phyloP scores from a whole-genome alignment of 1,139 yeast genomes.

The Blastobotrys petasosporus region DNA sequence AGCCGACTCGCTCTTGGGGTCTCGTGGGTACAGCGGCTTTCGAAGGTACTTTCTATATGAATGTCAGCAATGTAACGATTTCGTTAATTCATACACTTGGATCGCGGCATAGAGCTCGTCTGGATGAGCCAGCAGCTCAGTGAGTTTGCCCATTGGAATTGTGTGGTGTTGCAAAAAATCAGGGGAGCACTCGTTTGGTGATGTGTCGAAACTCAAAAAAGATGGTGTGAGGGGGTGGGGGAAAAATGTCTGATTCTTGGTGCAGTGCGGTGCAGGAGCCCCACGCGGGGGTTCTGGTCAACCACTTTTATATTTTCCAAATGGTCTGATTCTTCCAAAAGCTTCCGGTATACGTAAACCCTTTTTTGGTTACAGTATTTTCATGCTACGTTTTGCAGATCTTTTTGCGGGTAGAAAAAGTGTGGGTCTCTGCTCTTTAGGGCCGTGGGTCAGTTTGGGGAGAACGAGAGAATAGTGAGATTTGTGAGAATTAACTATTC shows the following conservation, averaged over 20 bases:
- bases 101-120: slow-evolving; percentile 62
- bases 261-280: background rate
- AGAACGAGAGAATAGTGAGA: too few species aligned
- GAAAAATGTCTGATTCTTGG: background rate
- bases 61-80: too few species aligned
- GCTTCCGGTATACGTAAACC: too few species aligned
- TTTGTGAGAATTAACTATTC: too few species aligned
- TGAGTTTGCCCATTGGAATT: slow-evolving; percentile 58
- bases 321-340: too few species aligned
- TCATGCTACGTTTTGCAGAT: too few species aligned
- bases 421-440: too few species aligned
- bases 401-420: too few species aligned
- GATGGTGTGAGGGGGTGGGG: background rate
- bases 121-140: slow-evolving; percentile 64
- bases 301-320: too few species aligned
- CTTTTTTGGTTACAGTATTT: too few species aligned
- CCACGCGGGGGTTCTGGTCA: too few species aligned
- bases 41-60: slow-evolving; percentile 25
- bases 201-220: background rate
- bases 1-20: slow-evolving; percentile 39
- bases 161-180: background rate
- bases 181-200: background rate
- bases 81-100: slow-evolving; percentile 50
- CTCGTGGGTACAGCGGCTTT: slow-evolving; percentile 49
- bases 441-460: too few species aligned